Evolutionary conservation across 306 rosid species (phyloP).

Genomic region (Coriaria nepalensis): DNA sequence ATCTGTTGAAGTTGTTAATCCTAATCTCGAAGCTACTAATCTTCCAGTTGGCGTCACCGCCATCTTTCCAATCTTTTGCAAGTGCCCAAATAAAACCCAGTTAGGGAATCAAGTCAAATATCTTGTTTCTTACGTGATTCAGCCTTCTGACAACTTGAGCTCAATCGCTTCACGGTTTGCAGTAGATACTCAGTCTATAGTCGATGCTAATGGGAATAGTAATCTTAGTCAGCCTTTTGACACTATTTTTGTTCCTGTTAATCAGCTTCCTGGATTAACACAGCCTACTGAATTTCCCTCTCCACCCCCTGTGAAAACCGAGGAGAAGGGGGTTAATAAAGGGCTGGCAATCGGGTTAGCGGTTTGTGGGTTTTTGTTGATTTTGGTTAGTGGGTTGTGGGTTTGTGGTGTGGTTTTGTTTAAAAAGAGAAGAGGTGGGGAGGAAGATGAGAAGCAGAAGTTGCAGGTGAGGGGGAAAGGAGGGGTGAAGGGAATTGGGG

Average conservation of each 20-base stretch:
- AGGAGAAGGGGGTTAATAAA: constrained; percentile 28
- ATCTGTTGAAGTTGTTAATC: constrained; percentile 55
- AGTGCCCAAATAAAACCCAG: constrained; percentile 45
- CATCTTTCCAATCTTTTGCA: constrained; percentile 65
- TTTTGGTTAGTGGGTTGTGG: constrained; percentile 35
- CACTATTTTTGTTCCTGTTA: constrained; percentile 58
- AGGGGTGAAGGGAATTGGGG: constrained; percentile 27
- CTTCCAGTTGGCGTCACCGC: constrained; percentile 30
- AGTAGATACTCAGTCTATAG: constrained; percentile 17
- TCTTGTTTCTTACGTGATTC: constrained; percentile 62
- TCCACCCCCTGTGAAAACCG: constrained; percentile 13
- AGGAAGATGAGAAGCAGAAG: constrained; percentile 19
- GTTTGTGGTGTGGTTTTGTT: constrained; percentile 29
- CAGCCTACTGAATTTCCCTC: constrained; percentile 34
- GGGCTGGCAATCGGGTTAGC: constrained; percentile 74
- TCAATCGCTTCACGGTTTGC: constrained; percentile 45
- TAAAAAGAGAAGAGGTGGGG: constrained; percentile 18
- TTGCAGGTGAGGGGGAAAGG: constrained; percentile 9
- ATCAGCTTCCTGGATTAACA: constrained; percentile 34
- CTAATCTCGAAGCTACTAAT: constrained; percentile 30
- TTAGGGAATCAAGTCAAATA: constrained; percentile 8
- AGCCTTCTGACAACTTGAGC: constrained; percentile 46
- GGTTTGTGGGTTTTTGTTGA: constrained; percentile 37
- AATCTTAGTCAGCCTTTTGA: constrained; percentile 23
- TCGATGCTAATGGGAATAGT: constrained; percentile 21